Evolutionary conservation across 2,329 filamentous ascomycete genomes (phyloP), one percentile per base, ranked within the genome.

Genomic region (Albifimbria verrucaria): DNA sequence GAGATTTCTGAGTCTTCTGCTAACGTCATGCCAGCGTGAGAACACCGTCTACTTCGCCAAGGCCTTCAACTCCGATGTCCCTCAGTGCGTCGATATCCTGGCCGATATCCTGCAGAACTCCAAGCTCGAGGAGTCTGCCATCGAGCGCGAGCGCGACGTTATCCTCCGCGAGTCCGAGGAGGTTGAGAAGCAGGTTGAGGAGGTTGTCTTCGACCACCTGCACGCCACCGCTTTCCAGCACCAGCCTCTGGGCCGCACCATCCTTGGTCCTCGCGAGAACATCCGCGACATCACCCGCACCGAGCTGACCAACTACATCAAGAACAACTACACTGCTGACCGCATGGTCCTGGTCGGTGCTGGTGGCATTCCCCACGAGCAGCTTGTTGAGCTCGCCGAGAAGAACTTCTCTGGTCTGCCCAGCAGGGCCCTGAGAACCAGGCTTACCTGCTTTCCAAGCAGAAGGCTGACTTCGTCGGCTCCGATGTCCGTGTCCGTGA

Each of bases 31-130:
- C 59, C 67, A 90, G 92, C 91, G 94, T 75, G 94, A 99, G 78
- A 97, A 97, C 85, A 99, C 94, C 67, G 94, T 99, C 71, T 99
- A 99, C 85, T 99, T 97, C 77, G 94, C 94, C 77, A 97, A 97
- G 81, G 88, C 93, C 61, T 96, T 99, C 83, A 99, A 99, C 82
- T 86, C 89, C 76, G 93, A 99, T 73, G 92, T 97, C 57, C 92
- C 92, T 68, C 89, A 92, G 74, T 90, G 90, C 71, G 94, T 99
- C 75, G 92, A 99, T 76, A 97, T 99, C 69, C 90, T 99, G 57
- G 89, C 94, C 81, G 94, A 99, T 73, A 99, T 99, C 72, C 90
- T 99, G 58, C 94, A 97, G 77, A 95, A 99, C 86, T 97, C 94
- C 63, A 97, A 96, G 82, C 91, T 99, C 72, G 94, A 99, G 79